A percentile compares a stretch with the other conserved stretches of the same genome.
phyloP scores from a whole-genome alignment of 129 eudicot genomes.

The Flaveria brownii region DNA sequence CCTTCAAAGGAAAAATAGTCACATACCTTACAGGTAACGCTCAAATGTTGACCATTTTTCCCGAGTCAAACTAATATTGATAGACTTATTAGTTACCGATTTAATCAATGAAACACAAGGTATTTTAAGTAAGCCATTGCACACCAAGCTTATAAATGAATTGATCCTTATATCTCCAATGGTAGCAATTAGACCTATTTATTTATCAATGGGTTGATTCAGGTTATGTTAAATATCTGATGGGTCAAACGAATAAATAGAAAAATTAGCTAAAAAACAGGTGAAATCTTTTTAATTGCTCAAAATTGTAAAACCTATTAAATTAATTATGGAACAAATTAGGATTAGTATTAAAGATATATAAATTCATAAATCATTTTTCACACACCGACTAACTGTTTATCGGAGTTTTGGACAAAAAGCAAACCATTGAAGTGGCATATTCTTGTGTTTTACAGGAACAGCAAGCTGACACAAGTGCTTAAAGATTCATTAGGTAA shows the following conservation, averaged over 20 bases:
- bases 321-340: background rate
- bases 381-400: background rate
- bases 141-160: background rate
- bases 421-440: conserved; percentile 1
- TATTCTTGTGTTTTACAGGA: conserved; percentile 51
- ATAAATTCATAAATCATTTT: background rate
- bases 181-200: no score
- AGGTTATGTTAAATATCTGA: background rate
- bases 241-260: background rate
- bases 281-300: background rate
- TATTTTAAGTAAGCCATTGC: background rate
- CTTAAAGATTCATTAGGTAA: conserved; percentile 81
- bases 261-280: background rate
- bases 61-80: background rate
- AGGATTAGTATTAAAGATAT: background rate
- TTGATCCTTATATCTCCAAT: no score
- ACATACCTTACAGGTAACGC: conserved; percentile 71
- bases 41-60: conserved; percentile 18
- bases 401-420: background rate
- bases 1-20: conserved; percentile 59
- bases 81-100: background rate
- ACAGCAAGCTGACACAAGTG: conserved; percentile 81
- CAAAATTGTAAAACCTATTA: background rate
- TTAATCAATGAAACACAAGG: background rate
- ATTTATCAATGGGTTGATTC: background rate